These are phyloP conservation scores for Plasmodium adleri DNA, from an alignment of 169 alveolate species.

Conservation along the genomic window DNA sequence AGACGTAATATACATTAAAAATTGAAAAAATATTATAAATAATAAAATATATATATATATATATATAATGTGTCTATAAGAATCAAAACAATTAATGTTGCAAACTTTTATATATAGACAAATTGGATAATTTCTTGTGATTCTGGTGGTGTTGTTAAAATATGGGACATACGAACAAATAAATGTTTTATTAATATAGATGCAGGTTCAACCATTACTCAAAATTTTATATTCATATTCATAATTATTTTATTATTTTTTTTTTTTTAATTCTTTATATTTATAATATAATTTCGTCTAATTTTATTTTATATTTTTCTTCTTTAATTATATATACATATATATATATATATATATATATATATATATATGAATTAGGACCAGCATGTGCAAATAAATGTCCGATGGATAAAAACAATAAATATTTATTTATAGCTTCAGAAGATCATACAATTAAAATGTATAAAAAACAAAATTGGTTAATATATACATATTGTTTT, in stretches of 20 bases:
- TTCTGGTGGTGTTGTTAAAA: slow-evolving; percentile 76
- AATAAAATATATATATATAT: slow-evolving; percentile 13
- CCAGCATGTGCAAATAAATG: slow-evolving; percentile 77
- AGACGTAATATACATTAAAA: slow-evolving; percentile 34
- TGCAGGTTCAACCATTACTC: slow-evolving; percentile 34
- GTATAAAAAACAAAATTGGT: slow-evolving; percentile 28
- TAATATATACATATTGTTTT: slow-evolving; percentile 21
- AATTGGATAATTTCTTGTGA: slow-evolving; percentile 74
- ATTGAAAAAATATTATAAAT: too few relatives aligned
- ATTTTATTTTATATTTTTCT: slow-evolving; percentile 18
- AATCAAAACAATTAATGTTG: slow-evolving; percentile 23
- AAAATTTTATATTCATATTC: not conserved
- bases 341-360: too few relatives aligned
- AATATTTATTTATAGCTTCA: slow-evolving; percentile 75
- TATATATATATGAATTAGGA: slow-evolving; percentile 38
- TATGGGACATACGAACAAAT: slow-evolving; percentile 76
- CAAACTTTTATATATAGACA: slow-evolving; percentile 60
- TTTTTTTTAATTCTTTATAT: not conserved
- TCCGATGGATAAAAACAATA: slow-evolving; percentile 69
- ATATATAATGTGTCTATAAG: not conserved
- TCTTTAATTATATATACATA: slow-evolving; percentile 23
- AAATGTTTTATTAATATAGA: slow-evolving; percentile 61
- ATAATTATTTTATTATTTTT: slow-evolving; percentile 11
- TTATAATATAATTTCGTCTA: not conserved
- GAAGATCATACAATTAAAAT: slow-evolving; percentile 71